Base-by-base conservation (phyloP, 192 early-diverging fungal species). In the Coemansia sp. region DNA sequence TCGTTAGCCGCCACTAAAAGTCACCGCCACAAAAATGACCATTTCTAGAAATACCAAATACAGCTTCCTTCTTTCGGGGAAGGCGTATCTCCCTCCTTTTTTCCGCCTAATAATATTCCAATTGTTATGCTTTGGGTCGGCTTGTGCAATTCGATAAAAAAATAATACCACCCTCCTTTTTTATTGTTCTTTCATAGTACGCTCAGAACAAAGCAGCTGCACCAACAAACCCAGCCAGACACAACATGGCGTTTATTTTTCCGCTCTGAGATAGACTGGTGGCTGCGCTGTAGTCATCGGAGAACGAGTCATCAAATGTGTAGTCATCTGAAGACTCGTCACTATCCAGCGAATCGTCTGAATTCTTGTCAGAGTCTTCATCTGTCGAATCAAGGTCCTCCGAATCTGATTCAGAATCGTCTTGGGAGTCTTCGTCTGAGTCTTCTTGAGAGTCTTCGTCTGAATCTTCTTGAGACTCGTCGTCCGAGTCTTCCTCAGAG, bases 181-280 rank as follows among this genome's bases (percentile, higher is more conserved):
- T n/a, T n/a, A n/a, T n/a, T 25, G 8, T 44, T 47, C n/a, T 25
- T 3, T 12, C 18, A 9, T 12, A 21, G 7, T 57, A 34, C 22
- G 26, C 19, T 71, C 61, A 77, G 69, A 77, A 77, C 53, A 77
- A 65, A 2, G 74, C 65, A 49, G 57, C 62, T 3, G 74, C 74
- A 30, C 64, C 71, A 52, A 64, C 31, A 22, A 28, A 49, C 21
- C 72, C 72, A 34, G 65, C 74, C 60, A 77, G 25, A 34, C 64
- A 67, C 25, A 77, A 21, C 16, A 63, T 31, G 14, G 64, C 14
- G 5, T 54, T 59, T 49, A 62, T 5, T 7, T 54, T 30, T 44
- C 12, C 56, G 18, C 7, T 58, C 14, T 24, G 10, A 19, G 58
- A 44, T 38, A 55, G 61, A 5, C 5, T 30, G n/a, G 44, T 31